Evolutionary conservation across 1,284 basidiomycete genomes (phyloP), one percentile per base, ranked within the genome.

Genomic region (Lignosus rhinocerotis): DNA sequence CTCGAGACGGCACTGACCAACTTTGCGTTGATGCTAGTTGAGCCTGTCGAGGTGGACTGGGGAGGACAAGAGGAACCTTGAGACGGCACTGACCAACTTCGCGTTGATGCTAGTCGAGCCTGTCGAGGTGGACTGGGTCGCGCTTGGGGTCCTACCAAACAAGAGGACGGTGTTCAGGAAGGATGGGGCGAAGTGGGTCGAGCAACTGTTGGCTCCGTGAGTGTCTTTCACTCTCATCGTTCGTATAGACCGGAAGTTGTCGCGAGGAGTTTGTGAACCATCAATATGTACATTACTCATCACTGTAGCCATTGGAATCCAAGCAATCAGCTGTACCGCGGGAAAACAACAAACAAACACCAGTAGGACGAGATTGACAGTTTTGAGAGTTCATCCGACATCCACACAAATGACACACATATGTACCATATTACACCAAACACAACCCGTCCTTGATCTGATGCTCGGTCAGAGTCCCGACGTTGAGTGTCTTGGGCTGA

Each of bases 81-180:
- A 80, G 53, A 69, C 60, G 19, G 85, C 89, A 30, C 69, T 87
- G 56, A 62, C 69, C 11, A 87, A 88, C 67, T 91, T 89, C 64
- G 82, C 85, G 9, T 69, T 91, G 66, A 67, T 91, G 42, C 65
- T 89, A 12, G 72, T 90, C 38, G 87, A 90, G 60, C 86, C 88
- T 4, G 66, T 71, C 1, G 78, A 82, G 56, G 82, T 90, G 42
- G 88, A 91, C 67, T 83, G 82, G 72, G 67, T 84, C 6, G 85
- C 87, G 67, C 66, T 90, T 48, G 79, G 73, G 0, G 74, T 78
- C 10, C 58, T 73, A 17, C 86, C 86, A 17, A 80, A 88, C 64
- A 76, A 77, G 60, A 75, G 89, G 64, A 84, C 81, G 31, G 70
- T 70, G 53, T 90, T 84, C 61, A 76, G 70, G 55, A 73, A 75